Percentiles rank a stretch among this genome's conserved stretches.
phyloP scores from a whole-genome alignment of 1,139 yeast species.

The Saccharomyces pastorianus region DNA sequence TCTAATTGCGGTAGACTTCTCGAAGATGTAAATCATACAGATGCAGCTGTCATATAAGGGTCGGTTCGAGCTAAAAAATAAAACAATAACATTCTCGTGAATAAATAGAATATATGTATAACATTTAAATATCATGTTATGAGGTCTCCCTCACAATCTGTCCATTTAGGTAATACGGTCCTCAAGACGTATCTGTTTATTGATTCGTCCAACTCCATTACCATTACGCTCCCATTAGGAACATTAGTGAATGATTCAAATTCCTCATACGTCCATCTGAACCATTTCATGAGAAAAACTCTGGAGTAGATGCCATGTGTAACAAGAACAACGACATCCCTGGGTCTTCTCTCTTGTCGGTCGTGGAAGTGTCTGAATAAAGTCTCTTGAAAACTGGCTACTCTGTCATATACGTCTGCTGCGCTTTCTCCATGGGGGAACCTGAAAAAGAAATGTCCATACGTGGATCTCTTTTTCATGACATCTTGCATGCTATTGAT shows the following conservation, averaged over 20 bases:
- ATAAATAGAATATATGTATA: not conserved
- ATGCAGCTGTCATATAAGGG: no score
- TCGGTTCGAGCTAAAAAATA: not conserved
- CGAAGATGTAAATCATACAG: not conserved
- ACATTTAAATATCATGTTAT: not conserved
- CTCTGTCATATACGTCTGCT: conserved; percentile 87
- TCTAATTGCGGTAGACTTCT: not conserved
- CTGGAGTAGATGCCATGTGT: conserved; percentile 94
- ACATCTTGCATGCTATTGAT: conserved; percentile 50
- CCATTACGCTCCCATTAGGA: conserved; percentile 73
- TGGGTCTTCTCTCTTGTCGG: conserved; percentile 19
- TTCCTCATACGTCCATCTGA: conserved; percentile 82
- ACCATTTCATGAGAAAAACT: conserved; percentile 89
- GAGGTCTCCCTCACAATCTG: conserved; percentile 1
- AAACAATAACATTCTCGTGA: not conserved
- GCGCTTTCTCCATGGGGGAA: conserved; percentile 94
- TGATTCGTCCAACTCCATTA: conserved; percentile 54
- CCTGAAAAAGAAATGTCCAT: conserved; percentile 86
- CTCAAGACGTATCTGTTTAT: conserved; percentile 42
- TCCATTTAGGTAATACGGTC: conserved; percentile 53
- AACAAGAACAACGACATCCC: conserved; percentile 61
- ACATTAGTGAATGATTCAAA: conserved; percentile 76
- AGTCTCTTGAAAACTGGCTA: conserved; percentile 83
- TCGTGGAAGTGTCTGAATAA: conserved; percentile 65
- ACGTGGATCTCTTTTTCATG: conserved; percentile 72